Base-by-base conservation (phyloP, 768 basidiomycete species). In the Phlebiopsis gigantea region DNA sequence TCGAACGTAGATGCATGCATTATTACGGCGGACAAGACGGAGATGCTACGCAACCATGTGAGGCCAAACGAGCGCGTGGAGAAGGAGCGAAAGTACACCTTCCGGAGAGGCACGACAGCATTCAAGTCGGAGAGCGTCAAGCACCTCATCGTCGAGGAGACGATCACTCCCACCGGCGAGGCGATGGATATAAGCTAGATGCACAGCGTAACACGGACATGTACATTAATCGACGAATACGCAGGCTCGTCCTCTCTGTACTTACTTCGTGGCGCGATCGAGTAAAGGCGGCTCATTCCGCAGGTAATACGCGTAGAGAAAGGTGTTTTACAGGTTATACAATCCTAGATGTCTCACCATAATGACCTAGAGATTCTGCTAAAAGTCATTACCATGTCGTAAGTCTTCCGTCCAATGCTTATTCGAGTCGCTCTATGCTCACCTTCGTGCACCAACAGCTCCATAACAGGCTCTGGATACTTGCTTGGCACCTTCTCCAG, bases 1-100 rank as follows among this genome's bases (percentile, higher is more conserved):
- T 94, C 92, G n/a, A 98, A 99, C 69, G 83, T 98, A 65, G 97
- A 99, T 71, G 96, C 94, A 0, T 96, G 95, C 70, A 82, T 98
- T 63, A 95, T 99, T 73, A 94, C 92, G 4, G 85, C 87, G 45
- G 74, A 79, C 47, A 77, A 84, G 58, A 95, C 94, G 0, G 93
- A 97, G 71, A 95, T 90, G 90, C 75, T 98, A 57, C 82, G 97
- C 60, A 98, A 98, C 75, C 90, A 89, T 68, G 87, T 90, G 72
- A 94, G 81, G 77, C 97, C 97, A 1, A 95, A 94, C 69, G 80
- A 88, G 64, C 82, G 93, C 6, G 87, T 83, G 22, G 73, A 82
- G 70, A 91, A 93, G 69, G 90, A 93, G 71, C 76, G 81, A 54
- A 76, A 73, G 57, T 79, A 79, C 58, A 62, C 76, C 12, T 98